phyloP scores from a whole-genome alignment of 768 basidiomycete species.

The Tylopilus sp. region DNA sequence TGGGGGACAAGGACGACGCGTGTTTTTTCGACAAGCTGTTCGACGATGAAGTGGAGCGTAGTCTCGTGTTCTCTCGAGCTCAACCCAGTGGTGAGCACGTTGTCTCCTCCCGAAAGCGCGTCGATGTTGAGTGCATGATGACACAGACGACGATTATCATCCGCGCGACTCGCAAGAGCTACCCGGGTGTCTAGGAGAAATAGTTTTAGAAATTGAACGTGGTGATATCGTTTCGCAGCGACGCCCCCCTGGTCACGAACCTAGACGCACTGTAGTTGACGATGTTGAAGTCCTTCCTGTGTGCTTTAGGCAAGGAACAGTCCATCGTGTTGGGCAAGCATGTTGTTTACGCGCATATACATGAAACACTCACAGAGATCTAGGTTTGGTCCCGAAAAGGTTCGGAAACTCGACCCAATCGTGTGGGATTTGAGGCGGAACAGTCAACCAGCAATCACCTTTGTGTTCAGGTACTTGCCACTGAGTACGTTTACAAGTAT shows the following conservation, averaged over 20 bases:
- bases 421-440: not conserved
- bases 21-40: not conserved
- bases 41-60: not conserved
- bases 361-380: not conserved
- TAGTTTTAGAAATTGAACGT: not conserved
- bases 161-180: slow-evolving; percentile 1
- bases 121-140: not conserved
- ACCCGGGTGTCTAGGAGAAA: slow-evolving; percentile 5
- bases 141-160: not conserved
- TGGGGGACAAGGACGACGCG: not conserved
- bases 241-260: accelerated
- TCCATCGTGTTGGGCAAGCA: slow-evolving; percentile 18
- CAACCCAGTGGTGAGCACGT: slow-evolving; percentile 18
- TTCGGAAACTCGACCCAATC: not conserved
- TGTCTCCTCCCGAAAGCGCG: not conserved
- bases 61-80: slow-evolving; percentile 5
- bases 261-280: not conserved
- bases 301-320: slow-evolving; percentile 16
- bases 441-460: slow-evolving; percentile 5
- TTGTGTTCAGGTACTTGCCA: slow-evolving; percentile 22
- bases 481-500: slow-evolving; percentile 8
- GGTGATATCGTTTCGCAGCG: not conserved
- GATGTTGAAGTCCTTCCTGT: slow-evolving; percentile 13
- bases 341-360: not conserved
- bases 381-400: slow-evolving; percentile 13